phyloP scores from a whole-genome alignment of 768 basidiomycete species.

The Lactifluus pinguis region DNA sequence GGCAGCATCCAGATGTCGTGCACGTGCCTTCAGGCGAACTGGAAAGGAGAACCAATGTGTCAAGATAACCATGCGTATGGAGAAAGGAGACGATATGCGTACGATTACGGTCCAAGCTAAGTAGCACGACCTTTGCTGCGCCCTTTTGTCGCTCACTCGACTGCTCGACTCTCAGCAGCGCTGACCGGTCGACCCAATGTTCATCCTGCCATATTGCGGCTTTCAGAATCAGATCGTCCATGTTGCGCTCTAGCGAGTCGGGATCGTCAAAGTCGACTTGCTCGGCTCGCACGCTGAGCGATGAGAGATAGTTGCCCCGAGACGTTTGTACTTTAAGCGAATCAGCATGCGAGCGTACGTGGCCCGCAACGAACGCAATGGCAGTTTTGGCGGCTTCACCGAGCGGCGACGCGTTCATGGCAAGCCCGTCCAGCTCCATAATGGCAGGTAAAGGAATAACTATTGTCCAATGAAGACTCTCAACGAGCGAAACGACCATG shows the following conservation, averaged over 20 bases:
- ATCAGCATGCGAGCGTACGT: conserved; percentile 61
- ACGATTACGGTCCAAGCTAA: conserved; percentile 91
- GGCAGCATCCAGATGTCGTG: conserved; percentile 76
- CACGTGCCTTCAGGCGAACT: conserved; percentile 89
- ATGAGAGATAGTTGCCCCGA: conserved; percentile 85
- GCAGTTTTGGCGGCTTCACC: conserved; percentile 69
- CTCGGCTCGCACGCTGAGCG: conserved; percentile 76
- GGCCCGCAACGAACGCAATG: conserved; percentile 63
- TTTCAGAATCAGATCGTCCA: conserved; percentile 93
- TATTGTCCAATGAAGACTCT: conserved; percentile 77
- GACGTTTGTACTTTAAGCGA: conserved; percentile 93
- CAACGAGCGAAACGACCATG: conserved; percentile 64
- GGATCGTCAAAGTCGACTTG: conserved; percentile 57
- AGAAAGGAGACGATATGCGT: conserved; percentile 27
- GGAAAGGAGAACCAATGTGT: neutral
- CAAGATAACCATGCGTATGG: neutral
- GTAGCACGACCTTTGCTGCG: conserved; percentile 75
- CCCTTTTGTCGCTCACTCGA: conserved; percentile 30
- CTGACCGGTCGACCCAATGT: conserved; percentile 83
- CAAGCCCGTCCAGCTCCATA: conserved; percentile 94
- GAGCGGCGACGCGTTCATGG: conserved; percentile 49
- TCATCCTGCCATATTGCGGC: conserved; percentile 91
- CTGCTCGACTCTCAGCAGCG: conserved; percentile 41
- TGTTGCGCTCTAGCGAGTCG: conserved; percentile 53
- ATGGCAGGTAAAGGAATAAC: conserved; percentile 90